Base-by-base conservation (phyloP, 2,329 filamentous ascomycete genomes). In the Fusarium hostae region DNA sequence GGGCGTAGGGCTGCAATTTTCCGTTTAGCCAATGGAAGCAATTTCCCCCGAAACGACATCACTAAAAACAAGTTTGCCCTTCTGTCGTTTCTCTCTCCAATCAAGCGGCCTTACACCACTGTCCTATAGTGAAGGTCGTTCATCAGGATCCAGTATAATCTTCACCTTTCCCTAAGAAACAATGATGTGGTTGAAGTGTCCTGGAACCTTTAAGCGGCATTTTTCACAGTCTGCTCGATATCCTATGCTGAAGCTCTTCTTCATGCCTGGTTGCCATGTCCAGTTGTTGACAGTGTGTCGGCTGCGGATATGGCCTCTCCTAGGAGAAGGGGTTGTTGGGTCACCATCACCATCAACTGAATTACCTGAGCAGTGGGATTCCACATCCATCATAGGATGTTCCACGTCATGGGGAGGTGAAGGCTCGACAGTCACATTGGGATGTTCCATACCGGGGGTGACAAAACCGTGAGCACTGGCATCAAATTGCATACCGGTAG, bases 101-200 rank as follows among this genome's bases (percentile, higher is more conserved):
- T 72, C 40, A 30, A 75, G 66, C n/a, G 78, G 73, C 34, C 77
- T 74, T 30, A 79, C 70, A n/a, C 55, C 72, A 35, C 64, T 68
- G 48, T 78, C 59, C 78, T 71, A 81, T 48, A 79, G 59, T 57
- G 50, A 63, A 41, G 68, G 35, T 24, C 61, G 63, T 35, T 66
- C 41, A 24, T 57, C 39, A n/a, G 74, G 74, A 51, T 80, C 77
- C 35, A 78, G 58, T 39, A 81, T 60, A 61, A 66, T 72, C 30
- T 67, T 76, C 56, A 68, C 59, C 26, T 78, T 76, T 30, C 76
- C 70, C 84, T 89, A 90, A 51, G 88, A 89, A 75, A 90, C 86
- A 70, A 94, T 89, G 66, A 94, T 93, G 80, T 95, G 92, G 77
- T 92, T 94, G 78, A 94, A 94, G 78, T 95, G 92, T 2, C 92